Conservation (phyloP, 1,284 basidiomycete genomes). For the Cryptococcus sp. region DNA sequence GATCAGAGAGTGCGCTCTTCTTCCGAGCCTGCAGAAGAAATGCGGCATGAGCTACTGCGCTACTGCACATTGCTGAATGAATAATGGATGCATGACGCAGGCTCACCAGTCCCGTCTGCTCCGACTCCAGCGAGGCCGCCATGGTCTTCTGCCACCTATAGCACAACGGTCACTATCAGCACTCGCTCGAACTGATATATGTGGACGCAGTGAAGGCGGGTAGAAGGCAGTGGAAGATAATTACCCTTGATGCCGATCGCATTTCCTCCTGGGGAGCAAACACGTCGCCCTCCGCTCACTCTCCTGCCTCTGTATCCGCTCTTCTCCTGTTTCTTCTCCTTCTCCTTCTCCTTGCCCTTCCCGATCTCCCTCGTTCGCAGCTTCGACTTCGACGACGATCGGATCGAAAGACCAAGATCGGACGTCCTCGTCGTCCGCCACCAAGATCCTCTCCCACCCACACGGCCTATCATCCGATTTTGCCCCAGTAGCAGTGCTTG, state of each 20-base stretch:
- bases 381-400: not conserved
- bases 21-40: constrained; percentile 14
- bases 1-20: constrained; percentile 2
- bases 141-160: constrained; percentile 43
- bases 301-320: constrained; percentile 6
- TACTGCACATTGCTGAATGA: not conserved
- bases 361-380: not conserved
- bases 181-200: not conserved
- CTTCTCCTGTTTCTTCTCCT: constrained; percentile 5
- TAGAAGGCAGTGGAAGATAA: not conserved
- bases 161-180: not conserved
- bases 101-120: constrained; percentile 35
- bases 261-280: constrained; percentile 27
- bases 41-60: not conserved
- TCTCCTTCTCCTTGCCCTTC: constrained; percentile 2
- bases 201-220: not conserved
- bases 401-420: constrained; percentile 11
- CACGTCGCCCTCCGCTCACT: constrained; percentile 16
- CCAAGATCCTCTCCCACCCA: constrained; percentile 38
- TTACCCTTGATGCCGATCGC: constrained; percentile 47
- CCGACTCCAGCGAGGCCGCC: constrained; percentile 33
- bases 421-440: constrained; percentile 38
- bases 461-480: constrained; percentile 39
- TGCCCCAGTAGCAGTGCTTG: not conserved
- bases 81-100: not conserved